A percentile compares a stretch with the other conserved stretches of the same genome.
Evolutionary conservation across 2,329 filamentous ascomycete genomes (phyloP).

Genomic region (Beauveria caledonica): DNA sequence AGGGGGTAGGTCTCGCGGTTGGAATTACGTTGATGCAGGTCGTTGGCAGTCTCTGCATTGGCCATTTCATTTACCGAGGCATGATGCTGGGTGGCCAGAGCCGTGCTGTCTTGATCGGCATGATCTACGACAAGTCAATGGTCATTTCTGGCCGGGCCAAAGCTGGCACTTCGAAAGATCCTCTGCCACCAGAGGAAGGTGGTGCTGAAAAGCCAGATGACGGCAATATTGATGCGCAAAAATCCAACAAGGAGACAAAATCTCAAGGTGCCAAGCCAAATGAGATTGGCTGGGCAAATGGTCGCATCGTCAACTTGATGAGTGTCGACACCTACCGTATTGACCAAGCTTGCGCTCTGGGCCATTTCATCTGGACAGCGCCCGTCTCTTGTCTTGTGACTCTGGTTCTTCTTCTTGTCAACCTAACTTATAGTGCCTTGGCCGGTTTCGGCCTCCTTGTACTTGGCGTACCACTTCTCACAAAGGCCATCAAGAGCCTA

Average conservation of each 20-base stretch:
- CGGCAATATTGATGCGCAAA: slow-evolving; percentile 28
- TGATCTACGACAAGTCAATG: slow-evolving; percentile 92
- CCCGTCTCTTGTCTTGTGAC: slow-evolving; percentile 73
- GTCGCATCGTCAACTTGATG: slow-evolving; percentile 88
- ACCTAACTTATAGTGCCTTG: slow-evolving; percentile 82
- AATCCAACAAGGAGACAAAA: slow-evolving; percentile 31
- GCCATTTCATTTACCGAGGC: slow-evolving; percentile 87
- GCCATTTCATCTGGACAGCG: slow-evolving; percentile 86
- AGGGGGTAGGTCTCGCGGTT: slow-evolving; percentile 73
- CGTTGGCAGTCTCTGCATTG: slow-evolving; percentile 68
- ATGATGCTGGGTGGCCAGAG: slow-evolving; percentile 86
- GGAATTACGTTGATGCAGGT: slow-evolving; percentile 83
- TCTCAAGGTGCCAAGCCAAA: slow-evolving; percentile 31
- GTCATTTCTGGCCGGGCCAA: slow-evolving; percentile 79
- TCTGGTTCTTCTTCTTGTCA: slow-evolving; percentile 71
- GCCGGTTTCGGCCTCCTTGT: slow-evolving; percentile 80
- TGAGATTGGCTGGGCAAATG: slow-evolving; percentile 83
- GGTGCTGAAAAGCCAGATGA: slow-evolving; percentile 35
- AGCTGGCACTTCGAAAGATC: slow-evolving; percentile 56
- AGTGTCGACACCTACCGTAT: slow-evolving; percentile 90
- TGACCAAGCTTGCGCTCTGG: slow-evolving; percentile 78
- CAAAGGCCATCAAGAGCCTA: slow-evolving; percentile 65
- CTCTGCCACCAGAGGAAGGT: slow-evolving; percentile 28
- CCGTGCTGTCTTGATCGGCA: slow-evolving; percentile 70
- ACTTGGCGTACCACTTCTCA: slow-evolving; percentile 69